phyloP scores from a whole-genome alignment of 2,329 filamentous ascomycete genomes.

The Colletotrichum abscissum region DNA sequence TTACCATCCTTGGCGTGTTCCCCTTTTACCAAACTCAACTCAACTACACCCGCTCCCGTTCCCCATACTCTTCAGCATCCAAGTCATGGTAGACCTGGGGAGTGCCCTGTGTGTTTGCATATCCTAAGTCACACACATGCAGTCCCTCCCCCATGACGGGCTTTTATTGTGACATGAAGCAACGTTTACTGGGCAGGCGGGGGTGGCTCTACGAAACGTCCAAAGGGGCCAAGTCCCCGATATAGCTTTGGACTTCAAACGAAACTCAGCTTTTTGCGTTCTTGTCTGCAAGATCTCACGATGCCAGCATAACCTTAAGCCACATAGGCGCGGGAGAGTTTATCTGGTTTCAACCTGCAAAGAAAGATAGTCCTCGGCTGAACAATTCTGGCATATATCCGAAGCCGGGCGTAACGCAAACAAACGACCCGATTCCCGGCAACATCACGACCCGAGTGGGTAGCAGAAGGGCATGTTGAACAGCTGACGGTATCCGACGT shows the following conservation, averaged over 20 bases:
- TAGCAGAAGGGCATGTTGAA: not conserved
- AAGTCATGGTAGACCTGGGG: not conserved
- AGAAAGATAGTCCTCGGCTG: not conserved
- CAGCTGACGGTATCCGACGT: not conserved
- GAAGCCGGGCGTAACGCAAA: not conserved
- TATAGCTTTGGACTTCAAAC: not conserved
- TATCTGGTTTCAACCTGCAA: not conserved
- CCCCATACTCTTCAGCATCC: not conserved
- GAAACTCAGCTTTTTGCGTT: not conserved
- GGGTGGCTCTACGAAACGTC: not conserved
- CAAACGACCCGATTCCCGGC: not conserved
- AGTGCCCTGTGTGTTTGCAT: not conserved
- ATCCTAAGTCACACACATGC: not conserved
- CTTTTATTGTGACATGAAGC: not conserved
- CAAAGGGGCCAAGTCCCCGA: not conserved
- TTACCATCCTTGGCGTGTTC: not conserved
- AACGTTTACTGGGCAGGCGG: not conserved
- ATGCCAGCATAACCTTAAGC: not conserved
- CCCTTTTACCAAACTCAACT: not conserved
- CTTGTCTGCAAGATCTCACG: not conserved
- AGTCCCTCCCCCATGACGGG: not conserved
- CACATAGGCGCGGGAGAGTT: not conserved
- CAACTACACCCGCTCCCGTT: not conserved
- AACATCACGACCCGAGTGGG: not conserved
- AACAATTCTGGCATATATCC: not conserved